Evolutionary conservation across 371 early-diverging fungal species (phyloP).

Genomic region (Neoconidiobolus thromboides): DNA sequence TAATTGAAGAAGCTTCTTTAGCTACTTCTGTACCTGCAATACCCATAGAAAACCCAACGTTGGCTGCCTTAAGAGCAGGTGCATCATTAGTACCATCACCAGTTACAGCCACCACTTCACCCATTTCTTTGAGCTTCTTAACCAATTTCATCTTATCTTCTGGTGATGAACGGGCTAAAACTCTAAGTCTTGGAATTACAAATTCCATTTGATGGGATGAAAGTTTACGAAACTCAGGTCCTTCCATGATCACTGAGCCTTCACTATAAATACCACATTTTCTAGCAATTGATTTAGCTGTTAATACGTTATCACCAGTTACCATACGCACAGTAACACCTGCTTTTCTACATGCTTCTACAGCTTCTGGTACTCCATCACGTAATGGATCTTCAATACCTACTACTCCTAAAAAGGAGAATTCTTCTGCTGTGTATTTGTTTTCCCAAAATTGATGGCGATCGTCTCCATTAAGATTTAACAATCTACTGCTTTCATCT

Average conservation of each 20-base stretch:
- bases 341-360: slow-evolving; percentile 41
- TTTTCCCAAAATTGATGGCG: background rate
- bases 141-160: slow-evolving; percentile 56
- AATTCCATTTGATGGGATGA: slow-evolving; percentile 24
- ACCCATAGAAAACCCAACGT: slow-evolving; percentile 71
- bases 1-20: slow-evolving; percentile 59
- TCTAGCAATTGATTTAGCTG: slow-evolving; percentile 51
- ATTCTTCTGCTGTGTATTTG: background rate
- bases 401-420: slow-evolving; percentile 34
- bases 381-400: slow-evolving; percentile 63
- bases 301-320: slow-evolving; percentile 58
- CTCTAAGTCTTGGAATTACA: slow-evolving; percentile 36
- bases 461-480: slow-evolving; percentile 18
- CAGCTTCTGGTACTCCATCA: slow-evolving; percentile 43
- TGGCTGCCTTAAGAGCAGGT: slow-evolving; percentile 56
- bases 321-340: slow-evolving; percentile 74
- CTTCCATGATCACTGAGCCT: slow-evolving; percentile 47
- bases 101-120: slow-evolving; percentile 60
- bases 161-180: slow-evolving; percentile 54
- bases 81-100: slow-evolving; percentile 69
- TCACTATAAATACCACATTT: slow-evolving; percentile 43
- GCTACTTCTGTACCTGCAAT: slow-evolving; percentile 64
- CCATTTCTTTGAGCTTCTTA: slow-evolving; percentile 29
- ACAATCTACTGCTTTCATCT: slow-evolving; percentile 13
- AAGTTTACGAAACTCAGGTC: slow-evolving; percentile 36